Base-by-base conservation (phyloP, 2,329 filamentous ascomycete species). In the Botrytis byssoidea region DNA sequence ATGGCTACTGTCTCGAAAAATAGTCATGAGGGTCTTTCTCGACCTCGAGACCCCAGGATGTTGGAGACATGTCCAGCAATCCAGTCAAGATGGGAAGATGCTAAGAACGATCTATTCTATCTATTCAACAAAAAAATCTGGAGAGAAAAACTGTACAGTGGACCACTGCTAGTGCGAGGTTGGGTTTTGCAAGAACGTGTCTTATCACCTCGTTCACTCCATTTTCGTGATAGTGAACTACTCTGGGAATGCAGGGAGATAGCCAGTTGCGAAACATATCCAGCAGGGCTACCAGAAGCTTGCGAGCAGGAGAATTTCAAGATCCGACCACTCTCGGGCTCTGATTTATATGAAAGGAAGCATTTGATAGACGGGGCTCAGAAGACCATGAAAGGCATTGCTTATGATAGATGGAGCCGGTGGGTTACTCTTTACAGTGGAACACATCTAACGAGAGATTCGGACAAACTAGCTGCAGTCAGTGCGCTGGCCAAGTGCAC, bases 161-260 rank as follows among this genome's bases (percentile, higher is more conserved):
- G 35, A 18, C 66, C 66, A 32, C 22, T 69, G 14, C 7, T 69
- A 9, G 1, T 32, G 8, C 71, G 77, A 48, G 77, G 74, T 7
- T 78, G 77, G 77, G 69, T 73, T 37, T 55, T 77, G 18, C 77
- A 78, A 71, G 77, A 78, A 48, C 35, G 57, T 42, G 22, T 73
- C 25, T 55, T 78, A 29, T 74, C 77, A 10, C 70, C 71, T 59
- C 59, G 77, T 8, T 75, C 71, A 16, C n/a, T 78, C 8, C 66
- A 75, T 55, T 77, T 51, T 57, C 44, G 64, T 25, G 20, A 74
- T 6, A 12, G 57, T 32, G 40, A 75, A 37, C 18, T 75, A 48
- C 29, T 74, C 16, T 75, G 74, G 74, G 67, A 75, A 64, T 75
- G 72, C 9, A 70, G 66, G 37, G 42, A 60, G 40, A 46, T 32